Base-by-base conservation (phyloP, 306 rosid genomes). In the Cicer judaicum region DNA sequence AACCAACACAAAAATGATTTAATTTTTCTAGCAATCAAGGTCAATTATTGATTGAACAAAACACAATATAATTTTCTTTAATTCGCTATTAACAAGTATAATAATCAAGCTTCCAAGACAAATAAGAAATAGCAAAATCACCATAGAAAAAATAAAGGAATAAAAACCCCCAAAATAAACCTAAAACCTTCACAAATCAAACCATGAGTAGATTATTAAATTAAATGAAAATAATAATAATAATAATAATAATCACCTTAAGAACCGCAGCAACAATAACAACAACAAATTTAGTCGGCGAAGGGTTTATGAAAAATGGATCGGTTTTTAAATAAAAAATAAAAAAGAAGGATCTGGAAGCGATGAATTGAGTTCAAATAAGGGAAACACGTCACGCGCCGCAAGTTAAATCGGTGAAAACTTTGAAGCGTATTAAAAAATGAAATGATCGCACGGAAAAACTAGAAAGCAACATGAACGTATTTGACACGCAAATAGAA, bases 271-370 rank as follows among this genome's bases (percentile, higher is more conserved):
- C 46, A 9, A 49, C 18, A 50, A 78, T 7, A 36, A 43, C 54
- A 9, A 49, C 18, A 50, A 78, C 11, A 36, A 57, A 16, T 59
- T 72, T 36, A 10, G 19, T 66, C 3, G 7, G 42, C 2, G 3
- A 6, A 12, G 43, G 55, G 29, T 57, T 73, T 42, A 52, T 15
- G 74, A 50, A 69, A 49, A 6, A 36, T 8, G 40, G 9, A 68
- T 50, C 38, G 60, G 10, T 65, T 18, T 42, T 12, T 36, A 1
- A 36, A 43, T 10, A 11, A 16, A 44, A 36, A 70, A 8, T 4
- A 34, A 46, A 80, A 52, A 40, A 60, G 79, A 78, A 82, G 74
- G 74, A 78, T 82, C 77, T 78, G 63, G 80, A 78, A 68, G 52
- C 64, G 78, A 61, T 18, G 78, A 72, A 48, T 69, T 16, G 63